Evolutionary conservation across 768 basidiomycete genomes (phyloP).

Genomic region (Pisolithus sp.): DNA sequence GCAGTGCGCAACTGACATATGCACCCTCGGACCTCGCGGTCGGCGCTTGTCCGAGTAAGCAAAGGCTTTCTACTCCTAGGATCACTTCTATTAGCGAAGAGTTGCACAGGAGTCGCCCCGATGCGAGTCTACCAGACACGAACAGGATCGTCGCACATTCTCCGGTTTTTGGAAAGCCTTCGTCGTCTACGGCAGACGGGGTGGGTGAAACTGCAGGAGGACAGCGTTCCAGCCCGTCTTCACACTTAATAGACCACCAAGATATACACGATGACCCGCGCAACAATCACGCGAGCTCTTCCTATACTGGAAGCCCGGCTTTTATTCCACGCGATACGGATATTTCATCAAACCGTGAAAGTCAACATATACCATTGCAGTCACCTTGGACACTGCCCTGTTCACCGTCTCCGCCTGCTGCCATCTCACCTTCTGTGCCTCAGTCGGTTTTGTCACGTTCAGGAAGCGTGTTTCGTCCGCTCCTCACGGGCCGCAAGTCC

Average conservation of each 20-base stretch:
- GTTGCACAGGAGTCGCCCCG: slow-evolving; percentile 20
- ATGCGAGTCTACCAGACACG: slow-evolving; percentile 27
- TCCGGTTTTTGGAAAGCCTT: background rate
- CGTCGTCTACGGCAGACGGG: background rate
- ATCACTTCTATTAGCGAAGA: background rate
- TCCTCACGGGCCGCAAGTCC: slow-evolving; percentile 17
- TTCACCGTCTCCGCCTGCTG: background rate
- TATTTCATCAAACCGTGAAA: no score
- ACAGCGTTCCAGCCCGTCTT: no score
- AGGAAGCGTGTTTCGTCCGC: slow-evolving; percentile 14
- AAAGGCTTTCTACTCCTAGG: slow-evolving; percentile 1
- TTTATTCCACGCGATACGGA: no score
- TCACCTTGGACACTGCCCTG: background rate
- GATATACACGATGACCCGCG: no score
- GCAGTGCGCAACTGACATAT: background rate
- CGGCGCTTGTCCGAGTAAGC: slow-evolving; percentile 5
- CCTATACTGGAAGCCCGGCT: no score
- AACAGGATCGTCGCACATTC: slow-evolving; percentile 3
- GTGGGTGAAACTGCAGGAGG: no score
- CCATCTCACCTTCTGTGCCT: background rate
- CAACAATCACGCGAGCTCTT: no score
- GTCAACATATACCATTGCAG: background rate
- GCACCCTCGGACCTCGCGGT: slow-evolving; percentile 12
- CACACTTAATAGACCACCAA: no score
- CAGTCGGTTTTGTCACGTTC: slow-evolving; percentile 6